Conservation (phyloP, 1,284 basidiomycete species). For the Sanghuangporus baumii region DNA sequence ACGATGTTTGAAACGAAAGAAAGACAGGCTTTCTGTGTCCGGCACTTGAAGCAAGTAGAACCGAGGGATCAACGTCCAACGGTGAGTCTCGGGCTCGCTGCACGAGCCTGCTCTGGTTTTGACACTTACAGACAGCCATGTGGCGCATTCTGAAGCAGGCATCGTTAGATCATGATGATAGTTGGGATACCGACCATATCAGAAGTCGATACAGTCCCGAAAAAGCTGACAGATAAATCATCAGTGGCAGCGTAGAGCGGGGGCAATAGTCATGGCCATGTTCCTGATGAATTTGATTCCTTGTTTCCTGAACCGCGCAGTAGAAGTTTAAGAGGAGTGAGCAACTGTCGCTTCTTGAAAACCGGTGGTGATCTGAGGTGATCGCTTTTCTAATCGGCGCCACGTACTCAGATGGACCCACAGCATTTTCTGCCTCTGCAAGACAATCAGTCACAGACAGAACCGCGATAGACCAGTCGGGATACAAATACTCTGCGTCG, state of each 20-base stretch:
- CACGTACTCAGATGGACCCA: too few relatives aligned
- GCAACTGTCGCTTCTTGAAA: too few relatives aligned
- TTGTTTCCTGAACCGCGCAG: neutral
- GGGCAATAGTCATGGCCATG: neutral
- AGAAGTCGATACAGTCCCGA: neutral
- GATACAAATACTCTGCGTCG: neutral
- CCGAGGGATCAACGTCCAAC: neutral
- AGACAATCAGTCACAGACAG: too few relatives aligned
- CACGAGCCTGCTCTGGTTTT: too few relatives aligned
- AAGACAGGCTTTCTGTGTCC: neutral
- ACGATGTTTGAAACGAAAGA: neutral
- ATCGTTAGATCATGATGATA: neutral
- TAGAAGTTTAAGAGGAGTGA: too few relatives aligned
- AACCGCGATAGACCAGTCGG: too few relatives aligned
- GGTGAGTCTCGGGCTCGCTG: neutral
- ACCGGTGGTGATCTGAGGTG: too few relatives aligned
- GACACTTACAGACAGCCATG: neutral
- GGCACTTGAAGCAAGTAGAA: neutral
- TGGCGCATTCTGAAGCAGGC: neutral
- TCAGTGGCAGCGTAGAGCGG: conserved; percentile 6
- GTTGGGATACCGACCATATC: conserved; percentile 9
- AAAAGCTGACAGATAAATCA: neutral
- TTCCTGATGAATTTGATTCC: neutral
- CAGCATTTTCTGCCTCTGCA: too few relatives aligned
- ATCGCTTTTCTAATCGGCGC: too few relatives aligned